Conservation (phyloP, 441 rosid genomes). For the Aquilaria agallochum region DNA sequence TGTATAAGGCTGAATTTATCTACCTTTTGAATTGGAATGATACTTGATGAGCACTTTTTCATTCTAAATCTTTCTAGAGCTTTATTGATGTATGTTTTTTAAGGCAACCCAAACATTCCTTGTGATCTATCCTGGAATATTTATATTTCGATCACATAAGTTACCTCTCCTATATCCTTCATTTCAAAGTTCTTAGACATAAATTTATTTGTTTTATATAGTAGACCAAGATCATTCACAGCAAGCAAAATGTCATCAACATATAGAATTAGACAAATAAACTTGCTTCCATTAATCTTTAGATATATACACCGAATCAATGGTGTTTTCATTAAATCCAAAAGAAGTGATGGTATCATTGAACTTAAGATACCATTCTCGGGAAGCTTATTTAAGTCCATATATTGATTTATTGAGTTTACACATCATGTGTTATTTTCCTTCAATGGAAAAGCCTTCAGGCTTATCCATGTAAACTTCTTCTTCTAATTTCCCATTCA, state of each 20-base stretch:
- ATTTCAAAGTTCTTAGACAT: too few species aligned
- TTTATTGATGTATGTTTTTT: too few species aligned
- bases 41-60: too few species aligned
- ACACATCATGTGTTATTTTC: background rate
- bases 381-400: background rate
- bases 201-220: too few species aligned
- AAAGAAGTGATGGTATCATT: background rate
- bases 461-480: background rate
- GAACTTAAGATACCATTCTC: background rate
- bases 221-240: background rate
- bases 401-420: too few species aligned
- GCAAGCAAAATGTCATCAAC: background rate
- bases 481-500: background rate
- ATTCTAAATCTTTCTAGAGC: too few species aligned
- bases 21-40: background rate
- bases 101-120: background rate
- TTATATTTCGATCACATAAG: too few species aligned
- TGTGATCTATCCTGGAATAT: too few species aligned
- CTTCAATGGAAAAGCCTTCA: background rate
- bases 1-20: background rate
- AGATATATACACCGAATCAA: background rate
- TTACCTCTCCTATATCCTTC: too few species aligned
- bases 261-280: background rate
- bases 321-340: background rate
- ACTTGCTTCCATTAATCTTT: background rate